Conservation (phyloP, 192 early-diverging fungal species). For the Entomortierella chlamydospora region DNA sequence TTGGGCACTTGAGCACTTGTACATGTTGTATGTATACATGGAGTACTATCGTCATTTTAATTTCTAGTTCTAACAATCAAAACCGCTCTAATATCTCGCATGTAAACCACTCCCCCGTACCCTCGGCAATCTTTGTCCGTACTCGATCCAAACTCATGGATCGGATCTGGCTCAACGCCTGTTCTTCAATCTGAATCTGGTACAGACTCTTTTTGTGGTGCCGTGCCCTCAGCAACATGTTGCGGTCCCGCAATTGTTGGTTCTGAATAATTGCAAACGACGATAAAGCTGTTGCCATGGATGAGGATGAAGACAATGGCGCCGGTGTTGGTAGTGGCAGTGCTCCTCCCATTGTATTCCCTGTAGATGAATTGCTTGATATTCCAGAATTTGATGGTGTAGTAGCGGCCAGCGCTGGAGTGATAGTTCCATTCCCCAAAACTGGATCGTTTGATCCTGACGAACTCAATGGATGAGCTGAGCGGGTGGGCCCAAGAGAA, state of each 20-base stretch:
- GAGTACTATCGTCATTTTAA: neutral
- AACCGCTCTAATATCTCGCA: constrained; percentile 11
- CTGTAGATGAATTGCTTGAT: neutral
- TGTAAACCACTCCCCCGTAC: constrained; percentile 63
- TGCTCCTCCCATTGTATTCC: too few species aligned
- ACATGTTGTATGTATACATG: neutral
- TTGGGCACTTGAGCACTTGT: too few species aligned
- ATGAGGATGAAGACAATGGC: constrained; percentile 9
- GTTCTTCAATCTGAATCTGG: constrained; percentile 64
- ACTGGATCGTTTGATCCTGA: neutral
- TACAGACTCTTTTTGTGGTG: constrained; percentile 62
- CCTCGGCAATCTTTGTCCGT: constrained; percentile 33
- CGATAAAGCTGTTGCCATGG: constrained; percentile 8
- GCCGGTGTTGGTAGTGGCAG: too few species aligned
- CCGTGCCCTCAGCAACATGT: constrained; percentile 39
- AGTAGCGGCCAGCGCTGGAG: too few species aligned
- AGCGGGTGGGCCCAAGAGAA: neutral
- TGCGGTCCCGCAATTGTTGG: constrained; percentile 55
- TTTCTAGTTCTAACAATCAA: neutral
- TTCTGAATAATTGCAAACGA: constrained; percentile 58
- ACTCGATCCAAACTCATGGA: constrained; percentile 46
- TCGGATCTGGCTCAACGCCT: constrained; percentile 48
- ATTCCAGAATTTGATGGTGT: neutral
- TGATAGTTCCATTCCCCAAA: neutral
- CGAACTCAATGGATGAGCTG: neutral